phyloP scores from a whole-genome alignment of 192 early-diverging fungal species.

The Backusella morwellensis region DNA sequence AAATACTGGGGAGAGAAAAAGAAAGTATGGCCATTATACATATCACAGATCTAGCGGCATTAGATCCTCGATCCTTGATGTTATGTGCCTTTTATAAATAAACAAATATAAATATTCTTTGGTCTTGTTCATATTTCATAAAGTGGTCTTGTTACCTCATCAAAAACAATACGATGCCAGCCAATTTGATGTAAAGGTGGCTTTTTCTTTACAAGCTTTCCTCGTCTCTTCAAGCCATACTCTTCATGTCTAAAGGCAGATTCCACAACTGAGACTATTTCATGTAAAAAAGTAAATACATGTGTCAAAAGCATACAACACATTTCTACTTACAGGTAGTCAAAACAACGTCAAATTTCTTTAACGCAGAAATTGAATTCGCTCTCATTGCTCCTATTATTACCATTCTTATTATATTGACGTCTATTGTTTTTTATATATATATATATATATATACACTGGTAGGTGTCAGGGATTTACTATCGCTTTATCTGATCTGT shows the following conservation, averaged over 20 bases:
- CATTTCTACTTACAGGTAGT: slow-evolving; percentile 55
- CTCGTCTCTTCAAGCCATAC: slow-evolving; percentile 65
- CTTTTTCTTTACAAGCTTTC: slow-evolving; percentile 55
- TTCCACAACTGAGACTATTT: slow-evolving; percentile 75
- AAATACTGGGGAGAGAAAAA: not conserved
- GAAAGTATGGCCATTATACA: not conserved
- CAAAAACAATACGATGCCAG: slow-evolving; percentile 86
- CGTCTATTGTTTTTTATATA: too few relatives aligned
- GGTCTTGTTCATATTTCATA: too few relatives aligned
- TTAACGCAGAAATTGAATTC: slow-evolving; percentile 51
- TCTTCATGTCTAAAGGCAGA: slow-evolving; percentile 65
- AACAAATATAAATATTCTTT: not conserved
- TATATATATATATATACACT: too few relatives aligned
- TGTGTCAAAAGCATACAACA: not conserved
- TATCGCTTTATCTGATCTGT: too few relatives aligned
- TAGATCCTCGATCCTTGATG: slow-evolving; percentile 85
- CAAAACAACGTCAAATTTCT: slow-evolving; percentile 72
- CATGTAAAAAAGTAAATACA: not conserved
- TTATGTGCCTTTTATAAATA: slow-evolving; percentile 66
- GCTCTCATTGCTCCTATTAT: slow-evolving; percentile 48
- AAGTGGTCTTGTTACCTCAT: slow-evolving; percentile 32
- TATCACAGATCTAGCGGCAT: slow-evolving; percentile 79
- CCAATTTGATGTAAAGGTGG: slow-evolving; percentile 70
- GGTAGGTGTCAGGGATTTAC: too few relatives aligned
- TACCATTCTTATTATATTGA: not conserved